Base-by-base conservation (phyloP, 2,329 filamentous ascomycete species). In the Dactylellina leptospora region DNA sequence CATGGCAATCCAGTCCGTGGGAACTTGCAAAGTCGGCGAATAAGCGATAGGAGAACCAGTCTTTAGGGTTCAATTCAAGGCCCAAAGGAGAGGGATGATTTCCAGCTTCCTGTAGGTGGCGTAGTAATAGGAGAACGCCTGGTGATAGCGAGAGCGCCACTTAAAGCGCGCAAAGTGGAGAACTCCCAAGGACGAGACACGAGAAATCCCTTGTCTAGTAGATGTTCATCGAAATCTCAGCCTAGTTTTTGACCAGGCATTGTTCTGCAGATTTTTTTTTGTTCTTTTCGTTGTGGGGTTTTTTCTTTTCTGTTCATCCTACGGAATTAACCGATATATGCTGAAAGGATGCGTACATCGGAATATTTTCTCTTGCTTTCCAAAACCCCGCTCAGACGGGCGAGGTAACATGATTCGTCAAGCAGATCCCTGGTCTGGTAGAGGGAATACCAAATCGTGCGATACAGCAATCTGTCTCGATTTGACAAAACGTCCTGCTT, bases 271-370 rank as follows among this genome's bases (percentile, higher is more conserved):
- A 50, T 20, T 20, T 44, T 30, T 36, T 45, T 40, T 51, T 51
- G n/a, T 53, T 36, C 4, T 44, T 58, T 42, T 36, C 13, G 9
- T 16, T 28, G 23, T 61, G 50, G 44, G 42, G 23, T 18, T 42
- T 40, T 36, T 45, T 40, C 45, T 51, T 27, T 54, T 25, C 13
- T 47, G 47, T 47, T 23, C 20, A 40, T 16, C 33, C 11, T 18
- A 44, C 68, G 59, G 68, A 72, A 72, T 72, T 72, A 72, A 64
- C 59, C 59, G 59, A 64, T 59, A 54, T 44, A 45, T 50, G 36
- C 28, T 54, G 53, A 64, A 54, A 59, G 44, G 45, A 59, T 54
- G 48, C 38, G 63, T 44, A 58, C 36, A 11, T 72, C 68, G 68
- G 68, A 64, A 60, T 47, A 64, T 72, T 71, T 60, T 64, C 36